Percentiles rank a stretch among this genome's conserved stretches.
phyloP scores from a whole-genome alignment of 805 yeast species.

The Kodamaea nitidulidarum region DNA sequence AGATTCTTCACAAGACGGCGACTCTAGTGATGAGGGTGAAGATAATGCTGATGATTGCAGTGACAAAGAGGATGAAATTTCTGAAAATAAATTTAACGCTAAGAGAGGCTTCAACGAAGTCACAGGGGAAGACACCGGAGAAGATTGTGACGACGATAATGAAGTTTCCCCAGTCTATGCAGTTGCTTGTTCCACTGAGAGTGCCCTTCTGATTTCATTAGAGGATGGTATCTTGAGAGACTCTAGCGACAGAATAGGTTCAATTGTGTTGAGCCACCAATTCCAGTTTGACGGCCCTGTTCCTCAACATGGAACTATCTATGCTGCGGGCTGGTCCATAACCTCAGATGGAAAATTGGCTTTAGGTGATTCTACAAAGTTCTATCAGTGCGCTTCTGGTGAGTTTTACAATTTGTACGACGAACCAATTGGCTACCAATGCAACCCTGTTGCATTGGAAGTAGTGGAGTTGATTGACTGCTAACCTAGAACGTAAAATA shows the following conservation, averaged over 20 bases:
- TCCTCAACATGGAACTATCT: constrained; percentile 36
- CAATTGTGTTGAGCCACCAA: constrained; percentile 35
- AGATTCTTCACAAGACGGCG: neutral
- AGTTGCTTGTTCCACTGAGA: constrained; percentile 24
- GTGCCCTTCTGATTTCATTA: constrained; percentile 27
- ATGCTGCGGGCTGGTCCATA: constrained; percentile 39
- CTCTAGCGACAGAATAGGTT: constrained; percentile 30
- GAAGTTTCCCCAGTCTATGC: constrained; percentile 23
- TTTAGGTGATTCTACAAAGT: constrained; percentile 27
- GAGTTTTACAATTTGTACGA: constrained; percentile 38
- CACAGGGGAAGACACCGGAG: constrained; percentile 1
- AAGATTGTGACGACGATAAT: constrained; percentile 5
- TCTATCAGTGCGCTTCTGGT: constrained; percentile 40
- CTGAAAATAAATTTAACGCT: neutral
- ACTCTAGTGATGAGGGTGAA: constrained; percentile 1
- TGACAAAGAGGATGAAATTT: constrained; percentile 2
- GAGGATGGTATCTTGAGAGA: constrained; percentile 30
- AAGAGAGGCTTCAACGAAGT: constrained; percentile 7
- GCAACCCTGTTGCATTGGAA: constrained; percentile 34
- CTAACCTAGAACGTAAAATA: constrained; percentile 6
- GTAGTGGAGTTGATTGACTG: constrained; percentile 35
- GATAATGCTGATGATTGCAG: neutral
- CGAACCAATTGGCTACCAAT: constrained; percentile 28
- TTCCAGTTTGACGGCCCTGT: constrained; percentile 42
- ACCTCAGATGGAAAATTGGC: constrained; percentile 30